Evolutionary conservation across 176 grass and related monocot species (phyloP).

Genomic region (Juncus effusus): DNA sequence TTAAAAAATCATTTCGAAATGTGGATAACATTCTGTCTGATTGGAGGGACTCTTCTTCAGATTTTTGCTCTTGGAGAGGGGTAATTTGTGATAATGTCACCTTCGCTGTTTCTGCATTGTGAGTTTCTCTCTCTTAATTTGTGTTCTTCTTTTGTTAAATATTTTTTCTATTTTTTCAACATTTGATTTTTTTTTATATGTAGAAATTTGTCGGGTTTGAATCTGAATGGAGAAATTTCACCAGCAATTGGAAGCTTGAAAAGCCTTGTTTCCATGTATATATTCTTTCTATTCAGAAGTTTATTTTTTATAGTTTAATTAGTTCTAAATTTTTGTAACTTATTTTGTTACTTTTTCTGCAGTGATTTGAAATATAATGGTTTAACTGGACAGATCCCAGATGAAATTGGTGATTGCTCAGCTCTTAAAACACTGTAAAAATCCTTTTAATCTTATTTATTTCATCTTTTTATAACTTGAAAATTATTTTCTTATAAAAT

Average conservation of each 20-base stretch:
- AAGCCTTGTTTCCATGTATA: conserved; percentile 67
- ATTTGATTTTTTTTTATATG: conserved; percentile 23
- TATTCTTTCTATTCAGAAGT: neutral
- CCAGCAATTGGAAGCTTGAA: conserved; percentile 77
- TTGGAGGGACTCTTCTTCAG: conserved; percentile 51
- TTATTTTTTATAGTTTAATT: neutral
- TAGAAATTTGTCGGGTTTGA: conserved; percentile 84
- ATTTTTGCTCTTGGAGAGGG: conserved; percentile 84
- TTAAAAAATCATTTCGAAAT: conserved; percentile 96
- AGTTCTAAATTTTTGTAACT: neutral
- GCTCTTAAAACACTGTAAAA: conserved; percentile 65
- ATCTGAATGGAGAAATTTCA: conserved; percentile 91
- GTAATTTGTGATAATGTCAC: conserved; percentile 91
- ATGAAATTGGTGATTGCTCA: conserved; percentile 92
- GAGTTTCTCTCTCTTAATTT: conserved; percentile 25
- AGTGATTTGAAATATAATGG: conserved; percentile 85
- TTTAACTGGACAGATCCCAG: conserved; percentile 81
- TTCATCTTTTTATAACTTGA: neutral
- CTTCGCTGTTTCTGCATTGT: conserved; percentile 83
- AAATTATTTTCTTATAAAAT: neutral
- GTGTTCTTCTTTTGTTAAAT: neutral
- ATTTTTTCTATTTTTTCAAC: conserved; percentile 2
- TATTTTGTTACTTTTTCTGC: neutral
- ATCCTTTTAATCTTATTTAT: neutral
- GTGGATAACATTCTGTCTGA: conserved; percentile 89